These are phyloP conservation scores for Corniculantispora saksenae DNA, from an alignment of 2,329 filamentous ascomycete species.

Conservation along the genomic window DNA sequence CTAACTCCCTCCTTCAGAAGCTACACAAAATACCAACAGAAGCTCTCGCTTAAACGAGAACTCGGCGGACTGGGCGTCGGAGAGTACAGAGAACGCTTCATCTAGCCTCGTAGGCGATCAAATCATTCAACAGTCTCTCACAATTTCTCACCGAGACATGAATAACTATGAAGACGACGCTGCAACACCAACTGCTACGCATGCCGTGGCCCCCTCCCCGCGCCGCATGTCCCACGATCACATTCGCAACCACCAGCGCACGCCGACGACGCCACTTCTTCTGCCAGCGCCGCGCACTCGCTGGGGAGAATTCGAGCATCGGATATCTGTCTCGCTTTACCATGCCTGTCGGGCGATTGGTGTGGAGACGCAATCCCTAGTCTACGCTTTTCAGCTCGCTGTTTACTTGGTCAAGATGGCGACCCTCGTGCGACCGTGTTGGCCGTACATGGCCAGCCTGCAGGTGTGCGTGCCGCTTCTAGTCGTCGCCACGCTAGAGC, in stretches of 20 bases:
- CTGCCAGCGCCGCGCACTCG: slow-evolving; percentile 50
- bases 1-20: neutral
- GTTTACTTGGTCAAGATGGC: slow-evolving; percentile 71
- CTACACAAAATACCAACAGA: slow-evolving; percentile 22
- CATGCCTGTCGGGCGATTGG: slow-evolving; percentile 26
- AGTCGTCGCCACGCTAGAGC: slow-evolving; percentile 66
- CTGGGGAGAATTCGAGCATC: slow-evolving; percentile 35
- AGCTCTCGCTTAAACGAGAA: slow-evolving; percentile 23
- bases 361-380: slow-evolving; percentile 33
- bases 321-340: slow-evolving; percentile 38
- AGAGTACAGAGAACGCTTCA: neutral
- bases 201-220: neutral
- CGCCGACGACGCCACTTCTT: slow-evolving; percentile 43
- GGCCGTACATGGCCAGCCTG: slow-evolving; percentile 67
- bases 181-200: slow-evolving; percentile 1
- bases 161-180: neutral
- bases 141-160: slow-evolving; percentile 11
- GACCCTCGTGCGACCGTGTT: slow-evolving; percentile 67
- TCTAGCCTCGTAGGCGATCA: neutral
- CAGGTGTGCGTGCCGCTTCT: slow-evolving; percentile 69
- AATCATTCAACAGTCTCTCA: slow-evolving; percentile 5
- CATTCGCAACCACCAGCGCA: neutral
- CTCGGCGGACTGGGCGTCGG: neutral
- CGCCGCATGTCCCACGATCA: slow-evolving; percentile 1
- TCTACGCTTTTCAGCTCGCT: slow-evolving; percentile 50